Evolutionary conservation across 495 filamentous ascomycete species (phyloP).

Genomic region (Platismatia glauca): DNA sequence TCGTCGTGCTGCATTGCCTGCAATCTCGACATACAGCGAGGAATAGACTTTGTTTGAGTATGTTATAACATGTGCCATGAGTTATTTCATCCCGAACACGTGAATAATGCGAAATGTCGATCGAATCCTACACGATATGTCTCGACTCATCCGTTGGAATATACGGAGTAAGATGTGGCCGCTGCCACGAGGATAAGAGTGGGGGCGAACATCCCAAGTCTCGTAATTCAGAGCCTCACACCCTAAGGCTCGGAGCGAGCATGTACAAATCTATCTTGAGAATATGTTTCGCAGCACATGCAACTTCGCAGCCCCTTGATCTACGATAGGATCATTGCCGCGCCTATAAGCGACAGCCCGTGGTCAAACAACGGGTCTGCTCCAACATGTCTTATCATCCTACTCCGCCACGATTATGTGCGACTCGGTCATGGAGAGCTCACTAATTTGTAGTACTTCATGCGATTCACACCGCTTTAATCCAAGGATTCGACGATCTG

Average conservation of each 20-base stretch:
- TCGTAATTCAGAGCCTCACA: neutral
- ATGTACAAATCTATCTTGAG: neutral
- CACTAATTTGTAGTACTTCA: neutral
- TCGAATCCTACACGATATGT: neutral
- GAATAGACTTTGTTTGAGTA: neutral
- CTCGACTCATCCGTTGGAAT: neutral
- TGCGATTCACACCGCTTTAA: neutral
- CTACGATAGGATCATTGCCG: neutral
- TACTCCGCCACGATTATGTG: neutral
- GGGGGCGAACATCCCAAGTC: neutral
- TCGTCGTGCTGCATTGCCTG: neutral
- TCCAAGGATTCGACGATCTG: neutral
- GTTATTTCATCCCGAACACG: neutral
- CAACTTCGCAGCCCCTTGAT: neutral
- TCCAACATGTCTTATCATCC: neutral
- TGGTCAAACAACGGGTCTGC: neutral
- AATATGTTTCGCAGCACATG: neutral
- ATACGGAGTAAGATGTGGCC: neutral
- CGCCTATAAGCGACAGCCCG: slow-evolving; percentile 1
- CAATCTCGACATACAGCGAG: neutral
- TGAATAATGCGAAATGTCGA: neutral
- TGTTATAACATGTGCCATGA: neutral
- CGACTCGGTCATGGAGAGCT: neutral
- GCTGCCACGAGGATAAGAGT: neutral
- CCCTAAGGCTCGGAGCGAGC: neutral